A percentile compares a stretch with the other conserved stretches of the same genome.
Evolutionary conservation across 257 asterid genomes (phyloP).

Genomic region (Plantago major): DNA sequence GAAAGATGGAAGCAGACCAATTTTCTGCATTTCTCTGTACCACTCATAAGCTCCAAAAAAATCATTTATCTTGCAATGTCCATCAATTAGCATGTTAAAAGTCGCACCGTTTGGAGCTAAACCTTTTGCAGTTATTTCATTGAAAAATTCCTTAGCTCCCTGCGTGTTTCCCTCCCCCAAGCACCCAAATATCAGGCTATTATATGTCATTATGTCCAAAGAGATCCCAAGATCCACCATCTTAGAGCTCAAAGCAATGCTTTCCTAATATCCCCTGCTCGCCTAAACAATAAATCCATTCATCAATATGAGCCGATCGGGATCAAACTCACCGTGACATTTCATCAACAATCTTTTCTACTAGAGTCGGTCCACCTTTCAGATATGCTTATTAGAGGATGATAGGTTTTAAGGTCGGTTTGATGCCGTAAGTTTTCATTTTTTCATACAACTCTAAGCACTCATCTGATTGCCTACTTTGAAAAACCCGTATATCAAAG

Average conservation of each 20-base stretch:
- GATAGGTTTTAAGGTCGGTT: slow-evolving; percentile 59
- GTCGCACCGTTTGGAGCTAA: too few species aligned
- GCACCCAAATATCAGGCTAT: too few species aligned
- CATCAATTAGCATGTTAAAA: too few species aligned
- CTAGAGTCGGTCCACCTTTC: slow-evolving; percentile 31
- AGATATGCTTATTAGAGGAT: slow-evolving; percentile 53
- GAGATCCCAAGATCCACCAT: slow-evolving; percentile 49
- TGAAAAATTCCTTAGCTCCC: too few species aligned
- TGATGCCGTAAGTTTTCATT: slow-evolving; percentile 55
- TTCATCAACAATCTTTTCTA: slow-evolving; percentile 55
- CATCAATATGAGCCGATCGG: slow-evolving; percentile 70
- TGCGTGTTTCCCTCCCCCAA: too few species aligned
- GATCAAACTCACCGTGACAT: slow-evolving; percentile 38
- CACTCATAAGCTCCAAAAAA: slow-evolving; percentile 50
- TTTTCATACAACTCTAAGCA: too few species aligned
- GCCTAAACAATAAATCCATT: slow-evolving; percentile 52
- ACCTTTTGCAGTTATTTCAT: too few species aligned
- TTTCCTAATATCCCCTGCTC: slow-evolving; percentile 39
- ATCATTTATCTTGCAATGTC: slow-evolving; percentile 48
- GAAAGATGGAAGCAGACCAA: slow-evolving; percentile 40
- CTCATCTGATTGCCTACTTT: slow-evolving; percentile 42
- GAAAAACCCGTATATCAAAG: slow-evolving; percentile 59
- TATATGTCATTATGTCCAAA: slow-evolving; percentile 60
- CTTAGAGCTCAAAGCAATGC: slow-evolving; percentile 38
- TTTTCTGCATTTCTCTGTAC: slow-evolving; percentile 59